Base-by-base conservation (phyloP, 2,329 filamentous ascomycete species). In the Amauroascus verrucosus region DNA sequence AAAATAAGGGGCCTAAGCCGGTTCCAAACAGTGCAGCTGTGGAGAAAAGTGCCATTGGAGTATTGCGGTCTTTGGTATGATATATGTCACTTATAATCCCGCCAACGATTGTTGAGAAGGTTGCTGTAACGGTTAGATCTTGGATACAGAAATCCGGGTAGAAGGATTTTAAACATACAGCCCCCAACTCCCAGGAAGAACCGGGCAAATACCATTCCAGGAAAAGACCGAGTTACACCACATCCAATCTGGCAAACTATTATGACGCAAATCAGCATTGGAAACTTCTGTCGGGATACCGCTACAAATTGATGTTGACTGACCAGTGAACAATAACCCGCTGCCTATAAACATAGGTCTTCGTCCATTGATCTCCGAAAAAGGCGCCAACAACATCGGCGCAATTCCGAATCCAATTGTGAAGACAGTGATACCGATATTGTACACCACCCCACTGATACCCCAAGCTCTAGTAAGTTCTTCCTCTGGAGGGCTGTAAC, bases 11-110 rank as follows among this genome's bases (percentile, higher is more conserved):
- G 0, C 89, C 90, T 0, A 85, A 71, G 0, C 88, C 88, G 0
- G 88, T 94, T 0, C 88, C 91, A 8, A 85, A 76, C 0, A 96
- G 72, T 0, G 88, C 89, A 2, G 77, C 75, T 0, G 85, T 87
- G n/a, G 85, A 85, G 67, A 95, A 96, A 0, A 95, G 65, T 0
- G 88, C 84, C 91, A 96, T 95, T 0, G 90, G 86, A 0, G 85
- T 88, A 62, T 96, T 95, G 32, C 91, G 77, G 43, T 86, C 83
- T 55, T 86, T 73, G 8, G 86, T 81, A 46, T 84, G 80, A 71
- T 89, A 95, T 55, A 95, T 79, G 63, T 96, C 90, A 48, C 85
- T 85, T 38, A 96, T 84, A 3, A 96, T 86, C 2, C 90, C 90
- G n/a, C 90, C 90, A 0, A 95, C 85, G 77, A 95, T 90, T 20